phyloP scores from a whole-genome alignment of 352 stramenopile genomes.

The Peronosclerospora sorghi region DNA sequence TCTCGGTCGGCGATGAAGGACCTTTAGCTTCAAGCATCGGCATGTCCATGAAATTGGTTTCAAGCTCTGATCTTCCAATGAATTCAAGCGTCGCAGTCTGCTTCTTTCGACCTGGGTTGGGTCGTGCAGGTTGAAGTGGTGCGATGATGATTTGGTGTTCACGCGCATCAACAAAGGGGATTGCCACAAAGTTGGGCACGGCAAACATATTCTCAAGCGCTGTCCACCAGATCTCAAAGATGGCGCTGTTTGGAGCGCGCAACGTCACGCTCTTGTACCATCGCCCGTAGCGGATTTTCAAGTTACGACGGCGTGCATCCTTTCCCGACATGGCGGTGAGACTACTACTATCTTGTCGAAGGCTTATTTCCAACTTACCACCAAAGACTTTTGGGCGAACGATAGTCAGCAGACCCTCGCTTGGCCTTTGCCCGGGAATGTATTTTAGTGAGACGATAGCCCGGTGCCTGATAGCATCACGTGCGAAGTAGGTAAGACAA shows the following conservation, averaged over 20 bases:
- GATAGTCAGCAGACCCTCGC: constrained; percentile 9
- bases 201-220: constrained; percentile 11
- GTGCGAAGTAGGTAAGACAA: not conserved
- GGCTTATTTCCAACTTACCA: constrained; percentile 14
- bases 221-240: constrained; percentile 21
- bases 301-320: constrained; percentile 6
- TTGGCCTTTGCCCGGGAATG: not conserved
- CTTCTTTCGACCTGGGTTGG: constrained; percentile 1
- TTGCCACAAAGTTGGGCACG: constrained; percentile 7
- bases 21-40: constrained; percentile 17
- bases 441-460: constrained; percentile 16
- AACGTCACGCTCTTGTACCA: constrained; percentile 8
- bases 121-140: constrained; percentile 3
- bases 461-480: constrained; percentile 9
- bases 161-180: constrained; percentile 10
- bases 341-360: constrained; percentile 2
- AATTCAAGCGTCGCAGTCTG: constrained; percentile 1
- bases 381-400: constrained; percentile 14
- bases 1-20: constrained; percentile 9
- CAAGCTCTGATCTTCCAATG: not conserved
- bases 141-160: constrained; percentile 4
- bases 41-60: constrained; percentile 3
- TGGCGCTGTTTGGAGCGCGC: constrained; percentile 11
- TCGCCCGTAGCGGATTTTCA: constrained; percentile 12
- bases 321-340: constrained; percentile 12